Base-by-base conservation (phyloP, 2,329 filamentous ascomycete species). In the Blastomyces silverae region DNA sequence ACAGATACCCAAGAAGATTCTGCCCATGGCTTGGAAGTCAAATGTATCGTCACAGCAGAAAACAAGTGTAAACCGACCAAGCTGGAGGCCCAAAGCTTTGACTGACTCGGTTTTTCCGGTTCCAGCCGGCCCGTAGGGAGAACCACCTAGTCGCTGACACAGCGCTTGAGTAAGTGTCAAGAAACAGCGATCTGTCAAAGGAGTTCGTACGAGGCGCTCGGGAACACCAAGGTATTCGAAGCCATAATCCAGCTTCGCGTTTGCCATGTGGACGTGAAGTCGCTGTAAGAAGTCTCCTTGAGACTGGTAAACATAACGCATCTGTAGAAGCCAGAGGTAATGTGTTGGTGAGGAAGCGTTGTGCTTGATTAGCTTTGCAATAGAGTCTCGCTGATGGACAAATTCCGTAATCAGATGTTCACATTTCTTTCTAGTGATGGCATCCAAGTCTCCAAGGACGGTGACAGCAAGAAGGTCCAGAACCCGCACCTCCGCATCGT, bases 41-140 rank as follows among this genome's bases (percentile, higher is more conserved):
- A 99, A 99, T 0, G 94, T 99, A 78, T 99, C 94, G 74, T 99
- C 94, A 80, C 94, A 99, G 77, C 95, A 99, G 81, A 99, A 99
- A 37, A 99, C 95, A 34, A 99, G 85, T 1, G 95, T 99, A 76
- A 99, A 99, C 66, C 95, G 88, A 75, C 94, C 95, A 64, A 99
- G 87, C 76, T 99, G 92, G 3, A 99, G 85, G 81, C 94, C 95
- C 34, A 99, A 84, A 25, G 94, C 94, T 79, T 99, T 99, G 76
- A 99, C 94, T 1, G 94, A 99, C 75, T 99, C 94, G 0, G 94
- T 99, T 79, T 99, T 99, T 76, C 94, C 94, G 56, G 94, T 99
- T 81, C 94, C 94, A 66, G 94, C 94, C 69, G 94, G 94, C 62
- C 94, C 94, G 73, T 99, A 99, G 0, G 94, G 94, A 60, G 95